Evolutionary conservation across 257 asterid species (phyloP).

Genomic region (Thymus mandschuricus): DNA sequence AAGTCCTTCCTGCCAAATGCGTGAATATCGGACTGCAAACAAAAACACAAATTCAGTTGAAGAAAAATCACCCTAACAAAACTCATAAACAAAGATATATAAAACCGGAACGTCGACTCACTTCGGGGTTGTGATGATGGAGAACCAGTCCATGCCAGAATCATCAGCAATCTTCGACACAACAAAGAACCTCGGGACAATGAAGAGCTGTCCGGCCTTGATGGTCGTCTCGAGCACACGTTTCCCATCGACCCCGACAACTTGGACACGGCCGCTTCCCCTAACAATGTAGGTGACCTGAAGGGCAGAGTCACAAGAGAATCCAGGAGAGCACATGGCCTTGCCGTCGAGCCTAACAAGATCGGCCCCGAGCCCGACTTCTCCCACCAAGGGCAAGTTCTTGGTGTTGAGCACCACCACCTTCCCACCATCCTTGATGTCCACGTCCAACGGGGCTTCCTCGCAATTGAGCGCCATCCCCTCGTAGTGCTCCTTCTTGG

Average conservation of each 20-base stretch:
- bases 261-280: constrained; percentile 82
- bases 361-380: constrained; percentile 80
- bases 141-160: constrained; percentile 91
- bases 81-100: too few relatives aligned
- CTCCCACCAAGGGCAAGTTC: constrained; percentile 85
- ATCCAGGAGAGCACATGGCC: constrained; percentile 94
- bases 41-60: not conserved
- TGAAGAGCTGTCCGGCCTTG: constrained; percentile 71
- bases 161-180: constrained; percentile 83
- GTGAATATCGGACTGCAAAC: constrained; percentile 61
- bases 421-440: constrained; percentile 57
- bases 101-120: constrained; percentile 28
- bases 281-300: constrained; percentile 86
- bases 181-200: constrained; percentile 81
- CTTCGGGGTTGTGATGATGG: constrained; percentile 94
- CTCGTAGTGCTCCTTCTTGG: constrained; percentile 47
- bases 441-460: constrained; percentile 61
- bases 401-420: constrained; percentile 82
- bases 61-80: not conserved
- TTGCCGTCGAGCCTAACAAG: constrained; percentile 76
- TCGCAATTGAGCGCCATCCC: constrained; percentile 60
- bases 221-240: constrained; percentile 66
- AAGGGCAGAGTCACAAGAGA: constrained; percentile 87
- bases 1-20: constrained; percentile 69
- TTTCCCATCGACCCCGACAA: constrained; percentile 81